These are phyloP conservation scores for Thelephora terrestris DNA, from an alignment of 1,284 basidiomycete genomes.

Conservation along the genomic window DNA sequence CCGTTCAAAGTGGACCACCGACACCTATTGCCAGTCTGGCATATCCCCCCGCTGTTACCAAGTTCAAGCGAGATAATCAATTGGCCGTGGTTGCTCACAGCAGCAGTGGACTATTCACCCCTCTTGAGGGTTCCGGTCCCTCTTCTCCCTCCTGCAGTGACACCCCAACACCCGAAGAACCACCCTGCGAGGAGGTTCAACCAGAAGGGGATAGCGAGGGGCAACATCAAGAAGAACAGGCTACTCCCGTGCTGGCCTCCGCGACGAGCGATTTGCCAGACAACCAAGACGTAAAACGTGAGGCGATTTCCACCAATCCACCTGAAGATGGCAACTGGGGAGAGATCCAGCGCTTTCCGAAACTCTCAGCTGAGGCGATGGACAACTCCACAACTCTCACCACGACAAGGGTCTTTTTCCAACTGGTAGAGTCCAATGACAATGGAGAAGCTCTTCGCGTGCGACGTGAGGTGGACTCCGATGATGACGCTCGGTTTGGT, in stretches of 20 bases:
- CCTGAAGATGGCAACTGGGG: no score
- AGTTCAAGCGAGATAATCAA: conserved; percentile 1
- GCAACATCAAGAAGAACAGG: no score
- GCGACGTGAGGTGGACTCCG: conserved; percentile 17
- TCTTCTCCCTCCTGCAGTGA: no score
- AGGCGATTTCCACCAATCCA: no score
- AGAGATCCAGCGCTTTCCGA: no score
- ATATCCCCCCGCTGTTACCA: conserved; percentile 4
- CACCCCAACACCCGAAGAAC: no score
- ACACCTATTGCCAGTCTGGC: conserved; percentile 2
- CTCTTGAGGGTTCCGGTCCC: not conserved
- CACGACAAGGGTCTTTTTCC: no score
- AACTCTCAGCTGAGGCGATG: not conserved
- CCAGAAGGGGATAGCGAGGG: no score
- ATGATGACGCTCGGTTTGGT: conserved; percentile 9
- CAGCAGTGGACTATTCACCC: conserved; percentile 3
- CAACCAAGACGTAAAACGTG: no score
- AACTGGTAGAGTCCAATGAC: conserved; percentile 8
- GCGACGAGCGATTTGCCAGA: no score
- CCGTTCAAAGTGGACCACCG: not conserved
- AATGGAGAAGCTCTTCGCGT: conserved; percentile 8
- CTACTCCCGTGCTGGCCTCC: no score
- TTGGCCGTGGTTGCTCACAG: not conserved
- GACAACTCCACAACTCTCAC: not conserved
- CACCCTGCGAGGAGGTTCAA: no score